Conservation (phyloP, 2,329 filamentous ascomycete species). For the Diplodia mutila region DNA sequence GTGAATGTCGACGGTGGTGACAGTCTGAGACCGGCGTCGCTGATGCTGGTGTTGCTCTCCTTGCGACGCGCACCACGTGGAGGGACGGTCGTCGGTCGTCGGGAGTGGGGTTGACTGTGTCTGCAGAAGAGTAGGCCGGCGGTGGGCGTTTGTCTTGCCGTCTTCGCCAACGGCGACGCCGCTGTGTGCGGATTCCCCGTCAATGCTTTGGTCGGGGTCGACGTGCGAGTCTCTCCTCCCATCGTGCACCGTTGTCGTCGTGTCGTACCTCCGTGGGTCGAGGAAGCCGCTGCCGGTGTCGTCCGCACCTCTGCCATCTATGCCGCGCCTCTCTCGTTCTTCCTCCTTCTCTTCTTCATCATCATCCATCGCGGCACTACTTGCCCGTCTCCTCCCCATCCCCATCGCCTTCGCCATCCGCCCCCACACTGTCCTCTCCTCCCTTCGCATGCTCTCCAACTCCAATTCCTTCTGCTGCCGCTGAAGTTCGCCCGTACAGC, state of each 20-base stretch:
- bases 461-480: not conserved
- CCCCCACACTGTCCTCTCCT: not conserved
- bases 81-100: not conserved
- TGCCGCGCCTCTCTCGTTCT: not conserved
- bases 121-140: not conserved
- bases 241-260: not conserved
- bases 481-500: not conserved
- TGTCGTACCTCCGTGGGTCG: not conserved
- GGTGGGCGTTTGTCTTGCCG: not conserved
- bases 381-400: not conserved
- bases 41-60: not conserved
- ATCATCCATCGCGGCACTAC: not conserved
- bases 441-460: too few species aligned
- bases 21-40: not conserved
- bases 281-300: not conserved
- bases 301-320: not conserved
- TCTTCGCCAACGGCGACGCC: not conserved
- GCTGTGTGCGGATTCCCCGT: not conserved
- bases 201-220: not conserved
- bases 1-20: not conserved
- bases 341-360: not conserved
- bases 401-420: not conserved
- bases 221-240: not conserved
- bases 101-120: not conserved
- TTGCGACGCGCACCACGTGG: not conserved